These are phyloP conservation scores for Plantago elongata DNA, from an alignment of 257 asterid species.

Conservation along the genomic window DNA sequence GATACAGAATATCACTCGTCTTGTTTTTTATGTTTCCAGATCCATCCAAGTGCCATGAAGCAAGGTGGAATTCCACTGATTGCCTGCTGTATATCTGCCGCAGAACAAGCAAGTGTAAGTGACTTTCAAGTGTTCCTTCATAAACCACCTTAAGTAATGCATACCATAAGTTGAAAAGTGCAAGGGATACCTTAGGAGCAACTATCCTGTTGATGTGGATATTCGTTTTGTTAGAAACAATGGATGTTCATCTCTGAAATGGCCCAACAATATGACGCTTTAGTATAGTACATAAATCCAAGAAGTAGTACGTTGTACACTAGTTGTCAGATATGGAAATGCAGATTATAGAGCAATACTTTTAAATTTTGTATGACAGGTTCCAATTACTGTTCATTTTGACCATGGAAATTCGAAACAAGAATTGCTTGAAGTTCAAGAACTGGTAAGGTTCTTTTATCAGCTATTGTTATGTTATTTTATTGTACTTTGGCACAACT, in stretches of 20 bases:
- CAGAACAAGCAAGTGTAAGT: constrained; percentile 87
- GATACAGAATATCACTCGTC: background rate
- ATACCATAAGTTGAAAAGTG: constrained; percentile 12
- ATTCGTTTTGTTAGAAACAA: background rate
- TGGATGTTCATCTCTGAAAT: background rate
- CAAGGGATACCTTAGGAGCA: background rate
- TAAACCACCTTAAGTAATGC: constrained; percentile 8
- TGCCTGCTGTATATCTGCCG: constrained; percentile 84
- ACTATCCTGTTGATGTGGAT: background rate
- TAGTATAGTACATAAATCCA: background rate
- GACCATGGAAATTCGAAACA: constrained; percentile 91
- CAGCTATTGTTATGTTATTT: background rate
- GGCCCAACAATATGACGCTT: background rate
- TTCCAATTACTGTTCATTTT: constrained; percentile 91
- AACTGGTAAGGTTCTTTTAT: constrained; percentile 50
- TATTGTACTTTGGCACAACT: background rate
- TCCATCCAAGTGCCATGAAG: constrained; percentile 91
- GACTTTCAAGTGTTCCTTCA: constrained; percentile 17
- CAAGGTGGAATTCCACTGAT: constrained; percentile 84
- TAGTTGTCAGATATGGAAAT: background rate
- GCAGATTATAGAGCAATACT: constrained; percentile 1
- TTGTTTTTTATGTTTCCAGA: constrained; percentile 38
- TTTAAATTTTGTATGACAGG: constrained; percentile 43
- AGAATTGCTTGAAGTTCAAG: constrained; percentile 80
- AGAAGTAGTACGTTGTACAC: background rate